These are phyloP conservation scores for Ophiocordyceps australis DNA, from an alignment of 2,329 filamentous ascomycete genomes.

Conservation along the genomic window DNA sequence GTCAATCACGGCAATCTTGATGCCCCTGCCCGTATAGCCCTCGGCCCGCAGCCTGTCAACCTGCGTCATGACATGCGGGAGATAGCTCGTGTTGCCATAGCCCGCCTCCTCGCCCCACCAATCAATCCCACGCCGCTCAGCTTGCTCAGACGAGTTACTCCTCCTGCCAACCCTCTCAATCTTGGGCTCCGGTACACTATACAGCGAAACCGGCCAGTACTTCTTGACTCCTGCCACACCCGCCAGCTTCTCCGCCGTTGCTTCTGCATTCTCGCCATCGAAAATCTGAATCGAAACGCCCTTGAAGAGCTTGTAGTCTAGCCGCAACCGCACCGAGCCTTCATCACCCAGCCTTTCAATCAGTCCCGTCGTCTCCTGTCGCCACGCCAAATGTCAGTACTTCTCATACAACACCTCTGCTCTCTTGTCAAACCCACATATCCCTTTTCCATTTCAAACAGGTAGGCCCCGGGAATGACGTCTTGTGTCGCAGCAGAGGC, in stretches of 20 bases:
- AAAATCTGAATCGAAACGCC: background rate
- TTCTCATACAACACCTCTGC: too few species aligned
- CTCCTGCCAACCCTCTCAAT: background rate
- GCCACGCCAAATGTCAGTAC: too few species aligned
- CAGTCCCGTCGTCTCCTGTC: too few species aligned
- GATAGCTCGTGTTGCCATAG: background rate
- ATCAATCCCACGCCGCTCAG: too few species aligned
- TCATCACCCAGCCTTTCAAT: too few species aligned
- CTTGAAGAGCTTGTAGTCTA: background rate
- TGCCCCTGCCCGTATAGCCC: slow-evolving; percentile 4
- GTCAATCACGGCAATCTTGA: slow-evolving; percentile 4
- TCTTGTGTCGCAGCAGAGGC: too few species aligned
- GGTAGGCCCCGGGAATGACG: too few species aligned
- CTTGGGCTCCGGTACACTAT: background rate
- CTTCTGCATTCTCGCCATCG: background rate
- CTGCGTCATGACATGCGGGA: slow-evolving; percentile 5
- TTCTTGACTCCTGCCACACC: background rate
- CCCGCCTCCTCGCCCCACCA: too few species aligned
- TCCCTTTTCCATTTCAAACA: too few species aligned
- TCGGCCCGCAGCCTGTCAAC: slow-evolving; percentile 4
- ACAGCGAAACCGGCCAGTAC: background rate
- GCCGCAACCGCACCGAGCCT: background rate
- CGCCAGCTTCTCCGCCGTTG: background rate
- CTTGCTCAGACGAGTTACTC: too few species aligned
- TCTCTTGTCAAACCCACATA: too few species aligned